Evolutionary conservation across 768 basidiomycete genomes (phyloP), one percentile per base, ranked within the genome.

Genomic region (Kwoniella dejecticola): DNA sequence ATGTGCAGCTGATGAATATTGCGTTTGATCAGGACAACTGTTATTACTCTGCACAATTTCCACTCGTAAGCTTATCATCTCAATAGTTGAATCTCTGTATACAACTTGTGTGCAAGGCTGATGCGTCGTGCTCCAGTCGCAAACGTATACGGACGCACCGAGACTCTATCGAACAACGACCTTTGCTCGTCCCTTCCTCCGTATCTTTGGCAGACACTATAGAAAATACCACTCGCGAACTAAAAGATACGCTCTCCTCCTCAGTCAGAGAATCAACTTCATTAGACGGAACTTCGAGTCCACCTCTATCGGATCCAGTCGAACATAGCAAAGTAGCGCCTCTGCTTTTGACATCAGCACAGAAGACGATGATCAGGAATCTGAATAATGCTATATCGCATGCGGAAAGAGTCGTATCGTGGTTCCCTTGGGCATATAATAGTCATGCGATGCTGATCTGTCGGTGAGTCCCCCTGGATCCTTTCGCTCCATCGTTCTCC

Each of bases 381-480:
- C 41, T 76, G 38, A 71, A 71, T 44, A 45, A 31, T 24, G 47
- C 48, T 0, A 58, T 74, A 19, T 68, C 69, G 19, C 64, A 70
- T 26, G 48, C 71, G n/a, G 63, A 76, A 57, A 59, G 66, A 40
- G 47, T 74, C 30, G 48, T 76, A 26, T 62, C 69, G n/a, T 78
- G 75, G 75, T 75, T 76, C 50, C 77, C 74, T 0, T 69, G 64
- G 62, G 75, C 65, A 5, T 70, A 63, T 38, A 78, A 78, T 45
- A 52, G 66, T 24, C 77, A 78, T 64, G 75, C 69, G 11, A 65
- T 64, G 56, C 42, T 78, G 5, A 63, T 73, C 19, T 70, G 71
- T 31, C 50, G 75, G 75, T 77, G 55, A 66, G 75, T 60, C 38
- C 30, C 17, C 21, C 23, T 27, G 42, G 48, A 12, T 21, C 24